phyloP scores from a whole-genome alignment of 2,329 filamentous ascomycete genomes.

The Talaromyces sp. region DNA sequence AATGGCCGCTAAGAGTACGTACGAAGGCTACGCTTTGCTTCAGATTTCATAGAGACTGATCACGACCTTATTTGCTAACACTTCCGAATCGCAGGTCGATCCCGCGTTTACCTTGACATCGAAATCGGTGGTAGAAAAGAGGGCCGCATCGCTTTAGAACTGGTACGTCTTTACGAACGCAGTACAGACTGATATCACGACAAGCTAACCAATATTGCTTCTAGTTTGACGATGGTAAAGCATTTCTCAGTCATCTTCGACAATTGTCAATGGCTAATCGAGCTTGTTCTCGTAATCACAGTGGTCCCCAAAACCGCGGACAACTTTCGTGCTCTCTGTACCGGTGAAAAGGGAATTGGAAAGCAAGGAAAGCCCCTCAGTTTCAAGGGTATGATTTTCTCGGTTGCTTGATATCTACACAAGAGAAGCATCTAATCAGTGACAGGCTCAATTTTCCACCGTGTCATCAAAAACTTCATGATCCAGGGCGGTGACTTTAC shows the following conservation, averaged over 20 bases:
- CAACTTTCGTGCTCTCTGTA: constrained; percentile 93
- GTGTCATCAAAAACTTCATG: constrained; percentile 98
- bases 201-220: background rate
- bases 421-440: background rate
- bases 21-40: background rate
- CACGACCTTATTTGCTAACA: background rate
- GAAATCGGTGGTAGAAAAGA: constrained; percentile 68
- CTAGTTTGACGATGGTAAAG: constrained; percentile 49
- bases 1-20: constrained; percentile 14
- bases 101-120: constrained; percentile 91
- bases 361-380: constrained; percentile 79
- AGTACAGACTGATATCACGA: background rate
- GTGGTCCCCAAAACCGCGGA: constrained; percentile 92
- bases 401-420: no score
- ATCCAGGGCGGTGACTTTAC: constrained; percentile 98
- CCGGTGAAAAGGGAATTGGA: constrained; percentile 85
- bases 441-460: constrained; percentile 78
- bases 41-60: no score
- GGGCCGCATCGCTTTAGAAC: constrained; percentile 82
- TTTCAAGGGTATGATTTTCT: constrained; percentile 64
- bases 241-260: background rate
- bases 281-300: constrained; percentile 22
- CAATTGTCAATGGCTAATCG: background rate
- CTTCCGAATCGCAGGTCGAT: constrained; percentile 50
- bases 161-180: constrained; percentile 51